Percentiles rank a stretch among this genome's conserved stretches.
These are phyloP conservation scores for Cochlearia excelsa DNA, from an alignment of 345 rosid genomes.

Conservation along the genomic window DNA sequence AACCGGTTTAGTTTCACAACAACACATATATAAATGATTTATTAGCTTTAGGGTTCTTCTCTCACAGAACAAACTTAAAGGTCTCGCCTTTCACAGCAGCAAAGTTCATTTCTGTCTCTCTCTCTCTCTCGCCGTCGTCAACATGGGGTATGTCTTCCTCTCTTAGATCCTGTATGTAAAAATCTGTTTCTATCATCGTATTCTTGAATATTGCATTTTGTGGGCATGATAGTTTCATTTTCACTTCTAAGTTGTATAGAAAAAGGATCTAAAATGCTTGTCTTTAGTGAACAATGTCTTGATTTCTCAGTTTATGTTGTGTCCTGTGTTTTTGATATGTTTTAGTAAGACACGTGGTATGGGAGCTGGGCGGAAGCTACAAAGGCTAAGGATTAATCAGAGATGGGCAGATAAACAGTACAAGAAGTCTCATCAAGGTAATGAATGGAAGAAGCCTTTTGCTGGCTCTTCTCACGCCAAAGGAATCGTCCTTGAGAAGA, in stretches of 20 bases:
- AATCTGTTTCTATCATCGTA: not conserved
- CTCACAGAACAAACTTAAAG: not conserved
- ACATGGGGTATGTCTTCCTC: conserved; percentile 31
- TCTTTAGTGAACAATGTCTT: not conserved
- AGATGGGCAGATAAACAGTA: conserved; percentile 94
- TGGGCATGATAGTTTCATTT: no score
- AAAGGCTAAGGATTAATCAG: conserved; percentile 66
- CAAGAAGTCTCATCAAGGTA: conserved; percentile 83
- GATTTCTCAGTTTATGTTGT: not conserved
- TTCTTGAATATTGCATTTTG: no score
- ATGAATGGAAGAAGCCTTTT: conserved; percentile 85
- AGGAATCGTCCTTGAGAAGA: conserved; percentile 67
- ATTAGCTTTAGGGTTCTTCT: conserved; percentile 22
- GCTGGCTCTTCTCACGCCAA: conserved; percentile 67
- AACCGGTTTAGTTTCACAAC: conserved; percentile 9
- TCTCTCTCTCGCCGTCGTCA: conserved; percentile 29
- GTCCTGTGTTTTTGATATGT: not conserved
- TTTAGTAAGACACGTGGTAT: conserved; percentile 58
- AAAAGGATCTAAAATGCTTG: not conserved
- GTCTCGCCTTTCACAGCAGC: conserved; percentile 12
- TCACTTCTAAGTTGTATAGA: no score
- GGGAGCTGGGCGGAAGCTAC: conserved; percentile 80
- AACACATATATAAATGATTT: not conserved
- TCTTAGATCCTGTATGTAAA: not conserved
- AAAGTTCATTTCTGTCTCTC: conserved; percentile 6